phyloP scores from a whole-genome alignment of 176 grass and related monocot genomes.

The Aegilops sharonensis region DNA sequence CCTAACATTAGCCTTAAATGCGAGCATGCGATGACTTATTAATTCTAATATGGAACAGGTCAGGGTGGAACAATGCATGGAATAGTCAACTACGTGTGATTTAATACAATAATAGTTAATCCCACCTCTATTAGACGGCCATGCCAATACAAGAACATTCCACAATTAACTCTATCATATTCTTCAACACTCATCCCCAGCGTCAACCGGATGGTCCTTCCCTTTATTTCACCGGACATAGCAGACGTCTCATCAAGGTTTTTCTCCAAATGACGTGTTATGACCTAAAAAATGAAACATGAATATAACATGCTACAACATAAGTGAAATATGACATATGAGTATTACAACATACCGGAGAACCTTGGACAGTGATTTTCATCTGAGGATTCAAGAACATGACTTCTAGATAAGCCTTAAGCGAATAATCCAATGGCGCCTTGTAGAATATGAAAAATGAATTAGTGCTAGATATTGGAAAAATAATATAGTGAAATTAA shows the following conservation, averaged over 20 bases:
- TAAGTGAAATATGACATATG: conserved; percentile 1
- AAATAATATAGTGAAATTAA: too few relatives aligned
- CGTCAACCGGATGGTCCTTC: conserved; percentile 51
- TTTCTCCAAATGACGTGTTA: conserved; percentile 62
- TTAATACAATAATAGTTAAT: not conserved
- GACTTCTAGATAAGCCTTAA: conserved; percentile 77
- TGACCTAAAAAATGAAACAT: conserved; percentile 47
- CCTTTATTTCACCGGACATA: conserved; percentile 58
- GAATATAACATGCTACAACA: conserved; percentile 18
- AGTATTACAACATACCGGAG: conserved; percentile 43
- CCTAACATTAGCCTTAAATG: too few relatives aligned
- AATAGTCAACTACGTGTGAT: not conserved
- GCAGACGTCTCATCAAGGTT: conserved; percentile 67
- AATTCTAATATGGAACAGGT: not conserved
- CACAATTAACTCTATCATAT: conserved; percentile 71
- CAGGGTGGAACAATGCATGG: not conserved
- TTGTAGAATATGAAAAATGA: conserved; percentile 8
- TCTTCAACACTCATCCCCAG: conserved; percentile 74
- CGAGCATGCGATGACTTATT: not conserved
- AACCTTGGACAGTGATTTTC: conserved; percentile 74
- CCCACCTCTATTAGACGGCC: conserved; percentile 78
- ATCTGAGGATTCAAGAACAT: conserved; percentile 86
- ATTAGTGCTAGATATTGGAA: not conserved
- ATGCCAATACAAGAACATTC: conserved; percentile 91
- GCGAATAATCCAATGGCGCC: conserved; percentile 87